phyloP scores from a whole-genome alignment of 169 alveolate species.

The Eimeria sp. region DNA sequence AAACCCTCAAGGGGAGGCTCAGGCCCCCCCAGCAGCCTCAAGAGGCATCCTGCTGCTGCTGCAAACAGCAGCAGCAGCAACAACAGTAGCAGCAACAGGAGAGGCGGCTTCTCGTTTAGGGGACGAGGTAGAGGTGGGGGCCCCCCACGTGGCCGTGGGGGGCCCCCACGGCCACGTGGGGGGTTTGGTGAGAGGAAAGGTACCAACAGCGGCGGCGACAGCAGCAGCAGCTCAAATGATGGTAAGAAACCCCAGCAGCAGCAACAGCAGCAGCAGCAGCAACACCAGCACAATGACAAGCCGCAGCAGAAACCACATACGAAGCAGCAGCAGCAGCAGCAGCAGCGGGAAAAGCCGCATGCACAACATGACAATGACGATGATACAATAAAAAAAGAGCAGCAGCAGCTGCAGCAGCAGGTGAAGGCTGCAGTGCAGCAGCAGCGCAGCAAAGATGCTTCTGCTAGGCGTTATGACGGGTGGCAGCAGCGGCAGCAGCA shows the following conservation, averaged over 20 bases:
- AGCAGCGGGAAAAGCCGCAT: background rate
- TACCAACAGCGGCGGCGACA: background rate
- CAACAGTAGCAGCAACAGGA: background rate
- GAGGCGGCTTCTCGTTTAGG: background rate
- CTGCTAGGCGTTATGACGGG: background rate
- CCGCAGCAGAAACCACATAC: background rate
- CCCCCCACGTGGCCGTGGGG: background rate
- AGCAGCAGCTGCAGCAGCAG: constrained; percentile 41
- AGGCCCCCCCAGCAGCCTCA: background rate
- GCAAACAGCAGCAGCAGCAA: constrained; percentile 24
- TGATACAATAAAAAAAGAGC: background rate
- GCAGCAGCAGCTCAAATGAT: background rate
- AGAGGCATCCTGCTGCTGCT: background rate
- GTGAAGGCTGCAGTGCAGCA: constrained; percentile 34
- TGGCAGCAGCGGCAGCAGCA: constrained; percentile 9
- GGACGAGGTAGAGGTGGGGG: background rate
- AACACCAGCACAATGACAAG: background rate
- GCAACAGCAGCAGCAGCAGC: background rate
- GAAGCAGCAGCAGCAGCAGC: constrained; percentile 24
- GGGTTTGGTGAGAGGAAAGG: background rate
- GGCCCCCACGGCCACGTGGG: too few relatives aligned
- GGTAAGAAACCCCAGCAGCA: background rate
- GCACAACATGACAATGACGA: background rate
- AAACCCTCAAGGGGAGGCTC: constrained; percentile 13
- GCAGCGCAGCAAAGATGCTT: constrained; percentile 18